These are phyloP conservation scores for Gracilaria domingensis DNA, from an alignment of 23 red algal genomes.

Conservation along the genomic window DNA sequence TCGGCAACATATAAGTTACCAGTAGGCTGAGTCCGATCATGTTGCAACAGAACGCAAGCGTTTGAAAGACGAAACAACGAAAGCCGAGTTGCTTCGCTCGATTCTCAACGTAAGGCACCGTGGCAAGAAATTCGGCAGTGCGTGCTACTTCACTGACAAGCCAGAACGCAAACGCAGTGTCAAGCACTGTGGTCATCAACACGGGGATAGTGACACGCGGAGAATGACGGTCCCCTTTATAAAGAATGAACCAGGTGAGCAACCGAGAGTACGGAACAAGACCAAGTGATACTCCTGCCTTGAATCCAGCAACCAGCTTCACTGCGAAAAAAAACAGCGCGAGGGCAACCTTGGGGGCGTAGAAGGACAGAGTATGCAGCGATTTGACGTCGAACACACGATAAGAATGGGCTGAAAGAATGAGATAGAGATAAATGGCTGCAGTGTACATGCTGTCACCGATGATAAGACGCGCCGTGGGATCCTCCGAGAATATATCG, in stretches of 20 bases:
- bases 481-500: conserved; percentile 24
- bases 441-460: conserved; percentile 73
- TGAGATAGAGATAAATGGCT: conserved; percentile 69
- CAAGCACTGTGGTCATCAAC: conserved; percentile 48
- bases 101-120: conserved; percentile 76
- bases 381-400: conserved; percentile 52
- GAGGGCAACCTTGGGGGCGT: conserved; percentile 64
- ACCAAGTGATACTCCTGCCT: conserved; percentile 57
- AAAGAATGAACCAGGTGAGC: conserved; percentile 56
- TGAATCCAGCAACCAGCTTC: conserved; percentile 61
- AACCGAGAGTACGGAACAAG: conserved; percentile 76
- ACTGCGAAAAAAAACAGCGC: conserved; percentile 45
- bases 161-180: conserved; percentile 61
- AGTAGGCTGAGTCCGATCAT: conserved; percentile 55
- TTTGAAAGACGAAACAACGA: conserved; percentile 85
- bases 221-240: conserved; percentile 4
- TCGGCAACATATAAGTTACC: conserved; percentile 44
- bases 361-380: conserved; percentile 60
- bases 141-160: conserved; percentile 47
- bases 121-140: conserved; percentile 66
- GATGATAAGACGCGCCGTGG: conserved; percentile 41
- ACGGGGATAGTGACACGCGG: conserved; percentile 51
- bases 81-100: conserved; percentile 86
- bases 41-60: conserved; percentile 51
- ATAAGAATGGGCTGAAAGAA: conserved; percentile 75